These are phyloP conservation scores for Pseudogymnoascus sp. DNA, from an alignment of 2,329 filamentous ascomycete species.

Conservation along the genomic window DNA sequence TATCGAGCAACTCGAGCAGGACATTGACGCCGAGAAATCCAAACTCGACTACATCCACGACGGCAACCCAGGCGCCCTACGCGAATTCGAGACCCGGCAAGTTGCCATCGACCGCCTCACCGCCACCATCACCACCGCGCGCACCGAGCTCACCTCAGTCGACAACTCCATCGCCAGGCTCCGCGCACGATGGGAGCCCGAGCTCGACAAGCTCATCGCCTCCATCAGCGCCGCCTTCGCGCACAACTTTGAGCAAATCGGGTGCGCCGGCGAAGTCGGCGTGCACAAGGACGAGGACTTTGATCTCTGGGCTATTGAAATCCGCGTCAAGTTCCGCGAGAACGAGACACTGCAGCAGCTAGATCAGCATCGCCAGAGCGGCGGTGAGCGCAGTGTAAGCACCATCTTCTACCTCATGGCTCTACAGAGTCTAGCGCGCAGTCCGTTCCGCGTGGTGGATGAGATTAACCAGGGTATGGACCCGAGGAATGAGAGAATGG, in stretches of 20 bases:
- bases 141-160: conserved; percentile 48
- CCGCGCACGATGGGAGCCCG: conserved; percentile 72
- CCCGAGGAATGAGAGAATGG: conserved; percentile 94
- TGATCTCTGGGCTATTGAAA: conserved; percentile 86
- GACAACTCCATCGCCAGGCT: conserved; percentile 56
- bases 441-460: conserved; percentile 95
- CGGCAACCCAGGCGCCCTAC: conserved; percentile 66
- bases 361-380: conserved; percentile 88
- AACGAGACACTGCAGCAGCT: conserved; percentile 78
- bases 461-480: conserved; percentile 99
- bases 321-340: conserved; percentile 88
- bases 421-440: conserved; percentile 84
- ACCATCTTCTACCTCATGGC: conserved; percentile 99
- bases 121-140: conserved; percentile 49
- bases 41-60: conserved; percentile 75
- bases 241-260: conserved; percentile 89
- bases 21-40: conserved; percentile 67
- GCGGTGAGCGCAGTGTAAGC: conserved; percentile 89
- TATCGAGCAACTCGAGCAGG: conserved; percentile 58
- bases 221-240: conserved; percentile 87
- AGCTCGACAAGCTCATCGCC: conserved; percentile 66
- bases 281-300: conserved; percentile 91
- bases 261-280: conserved; percentile 83
- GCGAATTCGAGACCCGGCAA: conserved; percentile 68
- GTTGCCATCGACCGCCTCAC: conserved; percentile 61